phyloP scores from a whole-genome alignment of 164 flowering plant genomes.

The Taxillus chinensis region DNA sequence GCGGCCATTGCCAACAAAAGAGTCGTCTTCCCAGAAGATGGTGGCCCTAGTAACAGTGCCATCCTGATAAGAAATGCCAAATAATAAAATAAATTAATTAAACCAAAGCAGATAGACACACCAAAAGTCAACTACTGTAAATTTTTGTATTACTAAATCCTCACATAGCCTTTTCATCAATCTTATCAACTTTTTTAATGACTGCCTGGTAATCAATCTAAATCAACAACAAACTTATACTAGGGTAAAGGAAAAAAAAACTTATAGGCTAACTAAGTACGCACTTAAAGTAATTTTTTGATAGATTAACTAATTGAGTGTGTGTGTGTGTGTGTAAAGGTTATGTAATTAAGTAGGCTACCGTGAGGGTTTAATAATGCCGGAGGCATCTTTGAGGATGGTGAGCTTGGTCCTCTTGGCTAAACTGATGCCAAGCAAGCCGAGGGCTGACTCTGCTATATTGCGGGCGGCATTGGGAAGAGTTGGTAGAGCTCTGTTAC shows the following conservation, averaged over 20 bases:
- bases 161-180: too few relatives aligned
- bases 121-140: too few relatives aligned
- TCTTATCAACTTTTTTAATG: too few relatives aligned
- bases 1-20: constrained; percentile 79
- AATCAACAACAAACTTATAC: too few relatives aligned
- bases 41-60: constrained; percentile 85
- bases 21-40: constrained; percentile 87
- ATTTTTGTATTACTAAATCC: too few relatives aligned
- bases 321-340: too few relatives aligned
- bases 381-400: constrained; percentile 73
- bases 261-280: too few relatives aligned
- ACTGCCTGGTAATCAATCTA: too few relatives aligned
- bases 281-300: too few relatives aligned
- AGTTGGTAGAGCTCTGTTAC: constrained; percentile 71
- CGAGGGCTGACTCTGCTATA: constrained; percentile 47
- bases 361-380: constrained; percentile 87
- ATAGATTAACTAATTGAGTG: too few relatives aligned
- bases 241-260: too few relatives aligned
- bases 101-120: not conserved
- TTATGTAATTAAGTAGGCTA: constrained; percentile 2
- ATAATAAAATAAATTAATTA: not conserved
- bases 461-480: constrained; percentile 53
- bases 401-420: constrained; percentile 63
- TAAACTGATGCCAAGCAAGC: constrained; percentile 43
- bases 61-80: constrained; percentile 29